These are phyloP conservation scores for Candida sanyaensis DNA, from an alignment of 1,139 yeast species.

Conservation along the genomic window DNA sequence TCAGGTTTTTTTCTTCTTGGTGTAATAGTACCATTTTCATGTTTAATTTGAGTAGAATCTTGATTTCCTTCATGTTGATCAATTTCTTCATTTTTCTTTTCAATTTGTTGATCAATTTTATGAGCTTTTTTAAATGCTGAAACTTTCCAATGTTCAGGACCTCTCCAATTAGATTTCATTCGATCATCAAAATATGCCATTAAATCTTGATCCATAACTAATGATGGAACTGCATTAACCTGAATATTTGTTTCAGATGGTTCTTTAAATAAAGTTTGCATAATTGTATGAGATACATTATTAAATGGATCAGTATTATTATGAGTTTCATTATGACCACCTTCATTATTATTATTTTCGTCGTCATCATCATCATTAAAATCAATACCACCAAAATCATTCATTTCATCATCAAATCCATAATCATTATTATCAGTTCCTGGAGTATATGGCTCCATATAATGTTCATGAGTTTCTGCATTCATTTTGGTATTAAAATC, in stretches of 20 bases:
- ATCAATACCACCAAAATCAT: conserved; percentile 19
- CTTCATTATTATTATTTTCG: conserved; percentile 15
- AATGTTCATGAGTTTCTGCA: conserved; percentile 11
- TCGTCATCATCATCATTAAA: conserved; percentile 18
- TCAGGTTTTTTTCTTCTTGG: conserved; percentile 33
- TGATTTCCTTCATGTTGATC: conserved; percentile 7
- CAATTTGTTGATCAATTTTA: conserved; percentile 14
- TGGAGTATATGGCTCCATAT: conserved; percentile 12
- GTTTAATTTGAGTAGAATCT: conserved; percentile 7
- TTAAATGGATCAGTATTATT: conserved; percentile 22
- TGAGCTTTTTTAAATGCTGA: conserved; percentile 47
- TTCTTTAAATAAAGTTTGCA: conserved; percentile 25
- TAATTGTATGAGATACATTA: conserved; percentile 24
- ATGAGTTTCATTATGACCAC: conserved; percentile 12
- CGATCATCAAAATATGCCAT: conserved; percentile 80
- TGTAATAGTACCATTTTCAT: neutral
- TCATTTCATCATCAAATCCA: conserved; percentile 28
- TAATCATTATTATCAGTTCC: conserved; percentile 17
- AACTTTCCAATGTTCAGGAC: conserved; percentile 94
- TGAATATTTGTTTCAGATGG: conserved; percentile 17
- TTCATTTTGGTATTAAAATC: conserved; percentile 44
- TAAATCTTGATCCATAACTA: conserved; percentile 63
- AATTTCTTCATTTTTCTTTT: neutral
- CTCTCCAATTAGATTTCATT: conserved; percentile 77
- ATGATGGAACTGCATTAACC: conserved; percentile 22